Conservation (phyloP, 768 basidiomycete genomes). For the Russula sp. region DNA sequence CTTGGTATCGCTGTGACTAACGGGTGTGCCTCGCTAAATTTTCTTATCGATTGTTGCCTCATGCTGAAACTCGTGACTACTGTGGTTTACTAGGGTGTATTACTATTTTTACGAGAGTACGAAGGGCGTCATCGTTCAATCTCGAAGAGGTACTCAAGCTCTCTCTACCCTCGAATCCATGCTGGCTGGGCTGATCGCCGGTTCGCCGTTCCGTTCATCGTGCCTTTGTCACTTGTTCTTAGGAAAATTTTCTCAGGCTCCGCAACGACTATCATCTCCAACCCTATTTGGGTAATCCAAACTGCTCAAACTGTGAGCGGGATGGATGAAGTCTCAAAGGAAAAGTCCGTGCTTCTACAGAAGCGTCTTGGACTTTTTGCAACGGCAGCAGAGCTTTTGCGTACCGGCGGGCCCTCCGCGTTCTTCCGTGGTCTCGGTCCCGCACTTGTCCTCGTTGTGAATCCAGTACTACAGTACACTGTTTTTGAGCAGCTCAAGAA, state of each 20-base stretch:
- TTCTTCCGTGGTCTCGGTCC: slow-evolving; percentile 94
- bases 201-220: slow-evolving; percentile 39
- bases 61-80: slow-evolving; percentile 6
- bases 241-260: slow-evolving; percentile 53
- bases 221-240: background rate
- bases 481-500: slow-evolving; percentile 96
- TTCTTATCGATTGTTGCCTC: background rate
- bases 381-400: slow-evolving; percentile 65
- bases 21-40: slow-evolving; percentile 48
- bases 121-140: slow-evolving; percentile 53
- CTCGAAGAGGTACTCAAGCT: slow-evolving; percentile 59
- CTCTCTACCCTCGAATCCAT: slow-evolving; percentile 88
- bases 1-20: slow-evolving; percentile 93
- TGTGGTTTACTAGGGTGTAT: slow-evolving; percentile 63
- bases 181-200: slow-evolving; percentile 82
- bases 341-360: slow-evolving; percentile 34
- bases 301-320: slow-evolving; percentile 79
- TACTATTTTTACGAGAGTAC: slow-evolving; percentile 89
- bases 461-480: slow-evolving; percentile 94
- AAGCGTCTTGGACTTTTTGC: slow-evolving; percentile 61
- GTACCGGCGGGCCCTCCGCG: slow-evolving; percentile 71
- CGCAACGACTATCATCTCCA: slow-evolving; percentile 83
- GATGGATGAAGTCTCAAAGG: slow-evolving; percentile 36
- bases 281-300: slow-evolving; percentile 97
- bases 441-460: slow-evolving; percentile 88